These are phyloP conservation scores for Cystobasidium tubakii DNA, from an alignment of 768 basidiomycete species.

Conservation along the genomic window DNA sequence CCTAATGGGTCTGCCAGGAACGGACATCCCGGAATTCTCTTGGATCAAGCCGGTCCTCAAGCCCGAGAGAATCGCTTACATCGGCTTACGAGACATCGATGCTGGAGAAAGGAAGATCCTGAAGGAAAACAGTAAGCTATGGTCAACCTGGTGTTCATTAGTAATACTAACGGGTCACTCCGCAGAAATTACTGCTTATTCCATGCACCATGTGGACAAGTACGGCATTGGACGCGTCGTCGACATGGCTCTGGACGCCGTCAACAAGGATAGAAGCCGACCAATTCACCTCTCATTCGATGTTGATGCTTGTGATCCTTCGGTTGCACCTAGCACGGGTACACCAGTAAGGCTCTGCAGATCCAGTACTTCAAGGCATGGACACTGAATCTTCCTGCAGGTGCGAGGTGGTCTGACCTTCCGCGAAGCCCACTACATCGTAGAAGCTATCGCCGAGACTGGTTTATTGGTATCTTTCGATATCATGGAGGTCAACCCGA, in stretches of 20 bases:
- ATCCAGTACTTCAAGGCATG: neutral
- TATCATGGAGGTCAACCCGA: slow-evolving; percentile 99
- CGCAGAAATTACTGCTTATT: slow-evolving; percentile 73
- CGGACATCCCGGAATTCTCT: slow-evolving; percentile 49
- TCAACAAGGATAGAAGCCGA: slow-evolving; percentile 72
- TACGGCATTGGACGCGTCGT: slow-evolving; percentile 63
- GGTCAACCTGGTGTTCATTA: neutral
- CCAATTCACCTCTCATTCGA: slow-evolving; percentile 97
- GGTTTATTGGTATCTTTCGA: slow-evolving; percentile 86
- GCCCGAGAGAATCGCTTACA: slow-evolving; percentile 80
- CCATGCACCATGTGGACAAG: slow-evolving; percentile 76
- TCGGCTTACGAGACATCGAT: slow-evolving; percentile 91
- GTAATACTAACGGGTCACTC: neutral
- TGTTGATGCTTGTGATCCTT: slow-evolving; percentile 66
- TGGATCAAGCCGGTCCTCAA: slow-evolving; percentile 59
- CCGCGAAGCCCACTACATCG: slow-evolving; percentile 97
- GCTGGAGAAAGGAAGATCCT: slow-evolving; percentile 79
- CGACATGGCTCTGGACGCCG: slow-evolving; percentile 90
- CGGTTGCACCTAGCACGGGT: slow-evolving; percentile 90
- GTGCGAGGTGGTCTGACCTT: slow-evolving; percentile 93
- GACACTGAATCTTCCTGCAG: slow-evolving; percentile 37
- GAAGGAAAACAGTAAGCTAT: slow-evolving; percentile 56
- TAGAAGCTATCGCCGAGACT: slow-evolving; percentile 85
- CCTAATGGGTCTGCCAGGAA: slow-evolving; percentile 60
- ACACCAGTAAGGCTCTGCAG: slow-evolving; percentile 50